phyloP scores from a whole-genome alignment of 2,329 filamentous ascomycete genomes.

The Biscogniauxia sp. region DNA sequence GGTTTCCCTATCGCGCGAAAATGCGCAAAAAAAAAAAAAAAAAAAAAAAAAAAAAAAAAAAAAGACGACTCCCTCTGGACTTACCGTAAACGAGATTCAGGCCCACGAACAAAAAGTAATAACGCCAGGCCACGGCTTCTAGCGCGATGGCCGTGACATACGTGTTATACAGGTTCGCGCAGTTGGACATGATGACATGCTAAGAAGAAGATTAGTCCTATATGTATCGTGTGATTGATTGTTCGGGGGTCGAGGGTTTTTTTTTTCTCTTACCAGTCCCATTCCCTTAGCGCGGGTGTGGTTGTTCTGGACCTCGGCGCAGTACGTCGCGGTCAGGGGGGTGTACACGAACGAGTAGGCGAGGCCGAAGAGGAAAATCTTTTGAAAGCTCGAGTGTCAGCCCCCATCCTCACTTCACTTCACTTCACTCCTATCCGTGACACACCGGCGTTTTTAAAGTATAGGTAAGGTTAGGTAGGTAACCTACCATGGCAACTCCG shows the following conservation, averaged over 20 bases:
- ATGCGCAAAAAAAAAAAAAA: too few relatives aligned
- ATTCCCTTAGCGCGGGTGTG: slow-evolving; percentile 20
- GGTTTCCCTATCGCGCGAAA: too few relatives aligned
- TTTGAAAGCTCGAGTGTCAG: too few relatives aligned
- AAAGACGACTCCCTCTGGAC: too few relatives aligned
- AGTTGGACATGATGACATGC: slow-evolving; percentile 30
- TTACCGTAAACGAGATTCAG: slow-evolving; percentile 29
- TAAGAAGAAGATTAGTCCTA: background rate
- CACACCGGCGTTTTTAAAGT: too few relatives aligned
- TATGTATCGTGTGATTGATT: background rate
- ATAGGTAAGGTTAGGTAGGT: too few relatives aligned
- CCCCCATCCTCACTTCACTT: too few relatives aligned
- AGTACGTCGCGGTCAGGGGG: slow-evolving; percentile 16
- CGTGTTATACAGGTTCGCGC: slow-evolving; percentile 33
- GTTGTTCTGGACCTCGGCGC: slow-evolving; percentile 14
- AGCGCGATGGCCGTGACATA: slow-evolving; percentile 32
- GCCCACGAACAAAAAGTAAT: slow-evolving; percentile 34
- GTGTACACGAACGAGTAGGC: slow-evolving; percentile 18
- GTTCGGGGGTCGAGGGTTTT: too few relatives aligned
- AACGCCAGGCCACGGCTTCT: slow-evolving; percentile 31
- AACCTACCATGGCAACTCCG: slow-evolving; percentile 25
- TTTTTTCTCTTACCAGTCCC: slow-evolving; percentile 27
- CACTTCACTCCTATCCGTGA: too few relatives aligned
- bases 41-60: too few relatives aligned
- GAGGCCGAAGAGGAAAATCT: slow-evolving; percentile 17